Percentiles rank a stretch among this genome's conserved stretches.
phyloP scores from a whole-genome alignment of 495 filamentous ascomycete genomes.

The Hypoxylon fuscum region DNA sequence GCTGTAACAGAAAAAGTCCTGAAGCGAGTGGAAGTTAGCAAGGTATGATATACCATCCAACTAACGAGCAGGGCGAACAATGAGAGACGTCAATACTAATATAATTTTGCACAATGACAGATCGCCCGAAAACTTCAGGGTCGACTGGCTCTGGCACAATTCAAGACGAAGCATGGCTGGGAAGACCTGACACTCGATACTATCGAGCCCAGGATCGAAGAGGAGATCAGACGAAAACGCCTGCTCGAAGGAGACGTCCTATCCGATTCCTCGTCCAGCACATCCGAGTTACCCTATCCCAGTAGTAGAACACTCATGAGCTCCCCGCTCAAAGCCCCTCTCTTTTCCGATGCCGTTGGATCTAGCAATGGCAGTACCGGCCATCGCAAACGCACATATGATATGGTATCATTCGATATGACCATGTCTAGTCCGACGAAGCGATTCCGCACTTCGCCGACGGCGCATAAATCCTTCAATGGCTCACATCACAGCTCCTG shows the following conservation, averaged over 20 bases:
- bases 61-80: background rate
- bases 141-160: conserved; percentile 91
- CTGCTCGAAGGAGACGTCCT: conserved; percentile 68
- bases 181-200: conserved; percentile 77
- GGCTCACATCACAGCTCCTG: conserved; percentile 68
- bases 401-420: conserved; percentile 59
- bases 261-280: conserved; percentile 85
- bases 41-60: conserved; percentile 64
- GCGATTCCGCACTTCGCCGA: conserved; percentile 75
- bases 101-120: conserved; percentile 57
- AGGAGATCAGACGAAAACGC: conserved; percentile 73
- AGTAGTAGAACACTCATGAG: conserved; percentile 62
- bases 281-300: conserved; percentile 65
- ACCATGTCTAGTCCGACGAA: conserved; percentile 64
- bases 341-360: conserved; percentile 73
- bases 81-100: conserved; percentile 13
- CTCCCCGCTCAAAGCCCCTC: conserved; percentile 70
- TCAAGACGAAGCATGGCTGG: conserved; percentile 94
- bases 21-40: conserved; percentile 80
- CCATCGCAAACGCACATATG: conserved; percentile 65
- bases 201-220: conserved; percentile 78
- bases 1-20: conserved; percentile 75
- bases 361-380: conserved; percentile 64
- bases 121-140: conserved; percentile 91
- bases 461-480: conserved; percentile 64